A percentile compares a stretch with the other conserved stretches of the same genome.
Evolutionary conservation across 441 rosid genomes (phyloP).

Genomic region (Metrosideros polymorpha): DNA sequence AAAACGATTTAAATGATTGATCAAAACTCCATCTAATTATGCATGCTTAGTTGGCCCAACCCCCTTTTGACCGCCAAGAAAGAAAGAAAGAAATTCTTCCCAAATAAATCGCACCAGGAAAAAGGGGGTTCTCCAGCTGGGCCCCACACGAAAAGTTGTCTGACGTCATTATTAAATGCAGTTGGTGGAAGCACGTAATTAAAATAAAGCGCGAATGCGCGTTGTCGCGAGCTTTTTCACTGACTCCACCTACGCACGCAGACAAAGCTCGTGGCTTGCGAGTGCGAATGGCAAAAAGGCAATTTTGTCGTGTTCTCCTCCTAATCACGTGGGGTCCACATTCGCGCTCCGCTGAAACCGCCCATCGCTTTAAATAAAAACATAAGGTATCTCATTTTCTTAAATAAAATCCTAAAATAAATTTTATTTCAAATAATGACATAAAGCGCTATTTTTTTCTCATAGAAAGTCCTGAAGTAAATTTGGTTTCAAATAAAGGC

Average conservation of each 20-base stretch:
- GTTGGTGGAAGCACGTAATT: background rate
- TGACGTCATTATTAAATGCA: background rate
- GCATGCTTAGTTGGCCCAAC: background rate
- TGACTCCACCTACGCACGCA: background rate
- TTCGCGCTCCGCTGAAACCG: background rate
- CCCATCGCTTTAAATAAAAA: too few species aligned
- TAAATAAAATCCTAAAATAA: too few species aligned
- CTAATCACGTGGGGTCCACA: background rate
- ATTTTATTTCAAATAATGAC: too few species aligned
- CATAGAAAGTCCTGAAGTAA: too few species aligned
- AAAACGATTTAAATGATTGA: background rate
- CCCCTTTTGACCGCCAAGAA: background rate
- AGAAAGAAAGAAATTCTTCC: background rate
- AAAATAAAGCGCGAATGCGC: background rate
- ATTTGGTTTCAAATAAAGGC: too few species aligned
- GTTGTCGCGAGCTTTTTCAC: background rate
- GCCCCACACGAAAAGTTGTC: background rate
- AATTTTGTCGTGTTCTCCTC: background rate
- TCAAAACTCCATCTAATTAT: background rate
- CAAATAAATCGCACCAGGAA: background rate
- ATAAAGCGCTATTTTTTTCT: too few species aligned
- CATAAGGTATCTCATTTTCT: too few species aligned
- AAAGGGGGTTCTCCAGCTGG: background rate
- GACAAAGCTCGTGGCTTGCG: background rate
- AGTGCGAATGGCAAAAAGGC: background rate